These are phyloP conservation scores for Boletales sp. DNA, from an alignment of 768 basidiomycete species.

Conservation along the genomic window DNA sequence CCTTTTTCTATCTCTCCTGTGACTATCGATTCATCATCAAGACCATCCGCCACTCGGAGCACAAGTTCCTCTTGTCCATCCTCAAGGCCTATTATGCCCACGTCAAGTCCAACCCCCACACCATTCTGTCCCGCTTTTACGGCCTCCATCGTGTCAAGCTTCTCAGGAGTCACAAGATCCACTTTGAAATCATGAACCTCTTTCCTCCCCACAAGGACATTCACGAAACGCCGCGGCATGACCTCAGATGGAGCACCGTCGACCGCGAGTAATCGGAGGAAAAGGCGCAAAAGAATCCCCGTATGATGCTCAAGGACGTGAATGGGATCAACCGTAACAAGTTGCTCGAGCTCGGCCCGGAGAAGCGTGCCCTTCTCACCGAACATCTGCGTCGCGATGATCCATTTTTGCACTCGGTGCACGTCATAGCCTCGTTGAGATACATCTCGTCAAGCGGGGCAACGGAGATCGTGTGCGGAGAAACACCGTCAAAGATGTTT, in stretches of 20 bases:
- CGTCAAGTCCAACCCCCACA: slow-evolving; percentile 88
- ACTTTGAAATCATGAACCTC: slow-evolving; percentile 99
- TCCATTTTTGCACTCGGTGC: slow-evolving; percentile 74
- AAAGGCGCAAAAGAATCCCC: slow-evolving; percentile 70
- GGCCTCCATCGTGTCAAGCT: slow-evolving; percentile 97
- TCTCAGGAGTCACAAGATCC: slow-evolving; percentile 89
- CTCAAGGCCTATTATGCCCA: slow-evolving; percentile 83
- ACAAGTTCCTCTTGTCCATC: slow-evolving; percentile 87
- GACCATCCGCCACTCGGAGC: slow-evolving; percentile 92
- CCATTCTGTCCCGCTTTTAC: slow-evolving; percentile 90
- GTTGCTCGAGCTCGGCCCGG: slow-evolving; percentile 87
- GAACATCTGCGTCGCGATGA: slow-evolving; percentile 89
- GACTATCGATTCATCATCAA: slow-evolving; percentile 99
- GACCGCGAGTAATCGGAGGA: slow-evolving; percentile 87
- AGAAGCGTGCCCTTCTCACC: slow-evolving; percentile 75
- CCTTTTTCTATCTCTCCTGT: slow-evolving; percentile 98
- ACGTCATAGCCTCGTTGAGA: slow-evolving; percentile 95
- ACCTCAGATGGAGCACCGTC: slow-evolving; percentile 92
- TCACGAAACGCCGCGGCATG: slow-evolving; percentile 97
- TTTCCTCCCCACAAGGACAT: slow-evolving; percentile 97
- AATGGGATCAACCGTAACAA: slow-evolving; percentile 89
- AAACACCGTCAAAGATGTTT: slow-evolving; percentile 89
- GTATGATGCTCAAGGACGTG: slow-evolving; percentile 90
- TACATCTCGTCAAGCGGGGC: slow-evolving; percentile 87
- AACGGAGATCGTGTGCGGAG: slow-evolving; percentile 89